A percentile compares a stretch with the other conserved stretches of the same genome.
These are phyloP conservation scores for Amanita muscaria DNA, from an alignment of 768 basidiomycete species.

Conservation along the genomic window DNA sequence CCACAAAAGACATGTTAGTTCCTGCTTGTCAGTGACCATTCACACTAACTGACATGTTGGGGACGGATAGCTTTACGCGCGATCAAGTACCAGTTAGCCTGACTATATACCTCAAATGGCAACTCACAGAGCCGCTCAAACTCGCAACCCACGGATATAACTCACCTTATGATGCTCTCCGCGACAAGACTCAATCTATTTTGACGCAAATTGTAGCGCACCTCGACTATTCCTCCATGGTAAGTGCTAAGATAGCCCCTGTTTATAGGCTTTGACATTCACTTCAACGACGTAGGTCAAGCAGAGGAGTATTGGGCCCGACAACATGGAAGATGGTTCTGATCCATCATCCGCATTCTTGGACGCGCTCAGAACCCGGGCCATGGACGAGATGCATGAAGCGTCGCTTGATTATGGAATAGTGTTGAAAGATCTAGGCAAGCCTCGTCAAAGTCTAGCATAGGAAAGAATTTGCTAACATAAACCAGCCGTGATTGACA, in stretches of 20 bases:
- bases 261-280: neutral
- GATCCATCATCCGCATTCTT: constrained; percentile 72
- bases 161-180: constrained; percentile 71
- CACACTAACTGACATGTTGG: neutral
- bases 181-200: constrained; percentile 82
- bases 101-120: constrained; percentile 81
- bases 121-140: constrained; percentile 42
- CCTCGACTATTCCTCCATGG: constrained; percentile 42
- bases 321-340: constrained; percentile 59
- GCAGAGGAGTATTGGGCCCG: constrained; percentile 70
- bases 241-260: constrained; percentile 11
- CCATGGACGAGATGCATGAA: constrained; percentile 80
- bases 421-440: constrained; percentile 69
- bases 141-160: constrained; percentile 78
- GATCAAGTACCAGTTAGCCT: constrained; percentile 82
- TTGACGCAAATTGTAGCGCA: constrained; percentile 82
- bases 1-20: constrained; percentile 75
- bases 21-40: neutral
- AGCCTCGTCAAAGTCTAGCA: constrained; percentile 11
- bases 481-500: constrained; percentile 65
- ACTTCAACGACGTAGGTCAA: constrained; percentile 42
- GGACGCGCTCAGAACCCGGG: constrained; percentile 71
- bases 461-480: neutral
- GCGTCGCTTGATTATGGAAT: constrained; percentile 83
- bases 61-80: constrained; percentile 54